Percentiles rank a stretch among this genome's conserved stretches.
Conservation (phyloP, 495 filamentous ascomycete species). For the Lasiosphaeriaceae sp. region DNA sequence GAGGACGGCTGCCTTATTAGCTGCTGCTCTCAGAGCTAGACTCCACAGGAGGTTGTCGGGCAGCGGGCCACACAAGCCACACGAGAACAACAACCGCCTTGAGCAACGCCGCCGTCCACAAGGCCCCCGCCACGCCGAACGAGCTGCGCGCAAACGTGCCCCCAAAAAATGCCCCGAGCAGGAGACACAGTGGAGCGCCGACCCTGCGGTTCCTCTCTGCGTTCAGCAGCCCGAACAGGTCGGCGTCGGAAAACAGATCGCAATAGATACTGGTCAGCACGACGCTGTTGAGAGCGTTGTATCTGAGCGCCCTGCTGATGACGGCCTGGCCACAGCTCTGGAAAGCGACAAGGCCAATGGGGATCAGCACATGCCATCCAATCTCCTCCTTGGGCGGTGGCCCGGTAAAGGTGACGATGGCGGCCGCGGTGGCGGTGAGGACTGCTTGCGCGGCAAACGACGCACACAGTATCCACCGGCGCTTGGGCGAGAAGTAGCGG, state of each 20-base stretch:
- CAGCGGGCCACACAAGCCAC: slow-evolving; percentile 56
- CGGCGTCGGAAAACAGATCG: slow-evolving; percentile 62
- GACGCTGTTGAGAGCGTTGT: slow-evolving; percentile 60
- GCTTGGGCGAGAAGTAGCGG: slow-evolving; percentile 49
- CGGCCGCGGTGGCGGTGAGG: slow-evolving; percentile 53
- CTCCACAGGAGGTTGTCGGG: too few relatives aligned
- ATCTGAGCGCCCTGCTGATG: slow-evolving; percentile 60
- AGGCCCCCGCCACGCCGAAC: slow-evolving; percentile 55
- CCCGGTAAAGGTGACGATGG: slow-evolving; percentile 49
- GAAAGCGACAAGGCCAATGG: slow-evolving; percentile 63
- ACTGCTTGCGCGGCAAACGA: slow-evolving; percentile 56
- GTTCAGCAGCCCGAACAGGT: slow-evolving; percentile 49
- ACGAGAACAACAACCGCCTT: slow-evolving; percentile 50
- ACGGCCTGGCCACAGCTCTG: slow-evolving; percentile 69
- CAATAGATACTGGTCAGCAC: slow-evolving; percentile 70
- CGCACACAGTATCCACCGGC: slow-evolving; percentile 58
- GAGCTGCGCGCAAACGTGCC: slow-evolving; percentile 54
- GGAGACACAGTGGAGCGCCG: slow-evolving; percentile 53
- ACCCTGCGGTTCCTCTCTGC: slow-evolving; percentile 56
- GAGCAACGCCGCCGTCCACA: slow-evolving; percentile 58
- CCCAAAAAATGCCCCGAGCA: slow-evolving; percentile 57
- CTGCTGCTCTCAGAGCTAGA: too few relatives aligned
- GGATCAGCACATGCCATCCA: slow-evolving; percentile 55
- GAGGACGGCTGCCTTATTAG: too few relatives aligned
- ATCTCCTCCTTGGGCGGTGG: slow-evolving; percentile 38